Evolutionary conservation across 1,284 basidiomycete species (phyloP).

Genomic region (Papiliotrema fonsecae): DNA sequence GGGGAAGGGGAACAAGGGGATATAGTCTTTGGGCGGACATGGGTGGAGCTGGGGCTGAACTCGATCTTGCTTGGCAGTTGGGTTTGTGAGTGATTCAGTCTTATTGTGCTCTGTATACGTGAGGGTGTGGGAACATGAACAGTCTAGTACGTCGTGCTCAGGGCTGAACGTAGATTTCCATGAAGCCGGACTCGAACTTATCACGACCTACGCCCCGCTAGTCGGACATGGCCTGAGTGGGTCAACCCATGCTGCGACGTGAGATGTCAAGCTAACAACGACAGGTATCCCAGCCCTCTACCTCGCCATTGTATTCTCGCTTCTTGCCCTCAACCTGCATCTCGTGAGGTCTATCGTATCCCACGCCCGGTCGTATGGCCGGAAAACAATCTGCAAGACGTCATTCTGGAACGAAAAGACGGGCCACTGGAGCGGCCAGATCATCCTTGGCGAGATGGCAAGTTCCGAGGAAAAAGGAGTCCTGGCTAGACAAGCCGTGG

Average conservation of each 20-base stretch:
- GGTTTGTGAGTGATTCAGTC: conserved; percentile 12
- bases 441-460: conserved; percentile 2
- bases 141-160: neutral
- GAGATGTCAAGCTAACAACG: neutral
- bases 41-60: conserved; percentile 11
- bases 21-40: conserved; percentile 12
- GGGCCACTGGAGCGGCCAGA: conserved; percentile 7
- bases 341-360: conserved; percentile 10
- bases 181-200: neutral
- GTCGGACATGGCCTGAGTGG: no score
- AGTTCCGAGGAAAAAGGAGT: no score
- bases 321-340: conserved; percentile 8
- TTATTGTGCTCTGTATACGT: neutral
- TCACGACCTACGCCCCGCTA: neutral
- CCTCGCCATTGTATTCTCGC: conserved; percentile 13
- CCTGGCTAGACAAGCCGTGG: no score
- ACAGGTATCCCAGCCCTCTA: no score
- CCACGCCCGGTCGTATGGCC: neutral
- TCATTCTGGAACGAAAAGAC: conserved; percentile 3
- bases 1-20: neutral
- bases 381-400: neutral
- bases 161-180: neutral
- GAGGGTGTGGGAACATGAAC: neutral
- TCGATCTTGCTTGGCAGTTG: conserved; percentile 10
- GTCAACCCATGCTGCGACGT: neutral